Percentiles rank a stretch among this genome's conserved stretches.
Conservation (phyloP, 169 alveolate genomes). For the Plasmodium coatneyi region DNA sequence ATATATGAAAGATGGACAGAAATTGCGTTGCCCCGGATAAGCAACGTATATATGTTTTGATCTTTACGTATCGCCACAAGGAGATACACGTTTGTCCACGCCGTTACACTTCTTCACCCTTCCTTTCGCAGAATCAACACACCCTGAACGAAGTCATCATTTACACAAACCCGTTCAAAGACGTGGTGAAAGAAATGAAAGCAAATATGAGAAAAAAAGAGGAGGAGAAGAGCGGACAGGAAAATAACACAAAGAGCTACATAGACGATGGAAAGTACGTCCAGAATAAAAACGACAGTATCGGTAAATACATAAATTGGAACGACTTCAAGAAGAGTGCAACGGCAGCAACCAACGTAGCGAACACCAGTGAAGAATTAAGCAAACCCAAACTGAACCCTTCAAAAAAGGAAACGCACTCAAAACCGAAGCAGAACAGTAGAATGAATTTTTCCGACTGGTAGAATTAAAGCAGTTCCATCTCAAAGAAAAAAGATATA, state of each 20-base stretch:
- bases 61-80: not conserved
- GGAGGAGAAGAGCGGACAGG: not conserved
- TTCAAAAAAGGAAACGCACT: conserved; percentile 28
- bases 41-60: not conserved
- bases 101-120: not conserved
- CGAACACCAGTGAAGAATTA: conserved; percentile 6
- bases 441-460: conserved; percentile 64
- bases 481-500: not conserved
- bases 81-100: not conserved
- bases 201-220: conserved; percentile 33
- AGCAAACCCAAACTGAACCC: conserved; percentile 18
- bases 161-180: conserved; percentile 72
- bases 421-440: conserved; percentile 26
- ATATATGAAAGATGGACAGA: not conserved
- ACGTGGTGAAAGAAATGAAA: conserved; percentile 59
- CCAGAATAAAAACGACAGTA: conserved; percentile 57
- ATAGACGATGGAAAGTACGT: conserved; percentile 47
- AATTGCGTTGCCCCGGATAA: not conserved
- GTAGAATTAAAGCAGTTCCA: conserved; percentile 1
- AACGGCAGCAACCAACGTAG: not conserved
- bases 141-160: conserved; percentile 46
- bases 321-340: conserved; percentile 18
- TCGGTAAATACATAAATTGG: conserved; percentile 72
- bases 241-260: conserved; percentile 14
- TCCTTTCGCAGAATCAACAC: not conserved